Base-by-base conservation (phyloP, 495 filamentous ascomycete species). In the Oidiodendron maius region DNA sequence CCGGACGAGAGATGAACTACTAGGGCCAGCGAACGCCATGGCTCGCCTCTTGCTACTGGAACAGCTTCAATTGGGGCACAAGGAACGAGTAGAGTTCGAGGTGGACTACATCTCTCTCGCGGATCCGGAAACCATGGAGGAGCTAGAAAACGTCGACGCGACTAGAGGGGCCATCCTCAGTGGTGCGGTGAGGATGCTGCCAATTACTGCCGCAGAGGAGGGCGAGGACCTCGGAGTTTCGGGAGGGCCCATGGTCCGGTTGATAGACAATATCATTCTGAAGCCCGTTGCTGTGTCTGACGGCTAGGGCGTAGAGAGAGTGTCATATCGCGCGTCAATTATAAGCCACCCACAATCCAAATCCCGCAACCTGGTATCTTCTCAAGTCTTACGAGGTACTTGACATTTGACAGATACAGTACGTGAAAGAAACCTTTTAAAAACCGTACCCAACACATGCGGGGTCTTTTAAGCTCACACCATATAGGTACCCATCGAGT, bases 201-300 rank as follows among this genome's bases (percentile, higher is more conserved):
- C 89, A 0, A 66, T 96, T 5, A 84, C 93, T 60, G 74, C 76
- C 38, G 70, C 82, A 1, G 71, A 69, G 28, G 64, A 77, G 17
- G 83, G 72, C 1, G 89, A 97, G 66, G 80, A 87, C 46, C 62
- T 88, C 32, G 87, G 87, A 4, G 78, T 80, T 55, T 86, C 82
- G 21, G 71, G 71, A 18, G 81, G 82, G 0, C 72, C 87, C 5
- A 32, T 64, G 16, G 93, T 98, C 16, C 75, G 93, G 46, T 66
- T 98, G 61, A 96, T 98, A 62, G 93, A 98, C 61, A 98, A 98
- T 57, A 81, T 97, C 57, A 84, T 94, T 45, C 64, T 93, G 25
- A 68, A 75, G 54, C 76, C 81, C 45, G 50, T 57, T 22, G 41
- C 26, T 42, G 23, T 18, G 46, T 56, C n/a, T n/a, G n/a, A n/a